Evolutionary conservation across 352 stramenopile genomes (phyloP).

Genomic region (Pythium sukuiense): DNA sequence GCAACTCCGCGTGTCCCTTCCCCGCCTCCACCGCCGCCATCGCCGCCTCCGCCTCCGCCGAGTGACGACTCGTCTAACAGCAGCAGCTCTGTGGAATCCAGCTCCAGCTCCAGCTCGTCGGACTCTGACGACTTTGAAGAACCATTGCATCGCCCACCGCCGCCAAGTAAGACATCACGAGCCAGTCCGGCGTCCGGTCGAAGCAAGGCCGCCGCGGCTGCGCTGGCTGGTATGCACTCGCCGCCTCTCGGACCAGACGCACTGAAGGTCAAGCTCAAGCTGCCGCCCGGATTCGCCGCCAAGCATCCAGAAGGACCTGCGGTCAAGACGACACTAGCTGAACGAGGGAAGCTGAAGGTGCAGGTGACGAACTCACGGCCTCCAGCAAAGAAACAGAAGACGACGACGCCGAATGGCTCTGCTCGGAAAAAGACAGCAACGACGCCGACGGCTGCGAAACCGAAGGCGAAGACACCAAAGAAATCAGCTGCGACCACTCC

Average conservation of each 20-base stretch:
- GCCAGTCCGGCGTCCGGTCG: slow-evolving; percentile 14
- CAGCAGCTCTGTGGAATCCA: slow-evolving; percentile 27
- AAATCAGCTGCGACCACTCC: slow-evolving; percentile 8
- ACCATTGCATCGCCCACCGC: slow-evolving; percentile 13
- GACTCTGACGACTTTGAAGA: slow-evolving; percentile 28
- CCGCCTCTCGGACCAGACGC: slow-evolving; percentile 15
- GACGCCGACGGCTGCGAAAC: slow-evolving; percentile 2
- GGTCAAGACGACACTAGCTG: slow-evolving; percentile 17
- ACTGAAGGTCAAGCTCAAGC: slow-evolving; percentile 32
- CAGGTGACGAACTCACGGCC: slow-evolving; percentile 45
- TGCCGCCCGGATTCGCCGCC: slow-evolving; percentile 29
- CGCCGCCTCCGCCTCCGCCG: slow-evolving; percentile 21
- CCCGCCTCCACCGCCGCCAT: slow-evolving; percentile 21
- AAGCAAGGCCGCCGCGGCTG: slow-evolving; percentile 21
- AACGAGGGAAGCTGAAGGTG: slow-evolving; percentile 39
- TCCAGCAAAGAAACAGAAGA: slow-evolving; percentile 38
- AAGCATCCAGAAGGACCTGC: slow-evolving; percentile 27
- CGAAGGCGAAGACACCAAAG: slow-evolving; percentile 11
- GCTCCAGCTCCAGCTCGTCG: slow-evolving; percentile 32
- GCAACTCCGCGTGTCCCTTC: slow-evolving; percentile 5
- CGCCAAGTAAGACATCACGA: slow-evolving; percentile 18
- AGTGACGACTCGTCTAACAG: slow-evolving; percentile 25
- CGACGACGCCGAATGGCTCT: slow-evolving; percentile 17
- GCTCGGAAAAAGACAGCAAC: slow-evolving; percentile 19
- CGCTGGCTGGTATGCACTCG: neutral